Conservation (phyloP, 306 rosid species). For the Clitoria ternatea region DNA sequence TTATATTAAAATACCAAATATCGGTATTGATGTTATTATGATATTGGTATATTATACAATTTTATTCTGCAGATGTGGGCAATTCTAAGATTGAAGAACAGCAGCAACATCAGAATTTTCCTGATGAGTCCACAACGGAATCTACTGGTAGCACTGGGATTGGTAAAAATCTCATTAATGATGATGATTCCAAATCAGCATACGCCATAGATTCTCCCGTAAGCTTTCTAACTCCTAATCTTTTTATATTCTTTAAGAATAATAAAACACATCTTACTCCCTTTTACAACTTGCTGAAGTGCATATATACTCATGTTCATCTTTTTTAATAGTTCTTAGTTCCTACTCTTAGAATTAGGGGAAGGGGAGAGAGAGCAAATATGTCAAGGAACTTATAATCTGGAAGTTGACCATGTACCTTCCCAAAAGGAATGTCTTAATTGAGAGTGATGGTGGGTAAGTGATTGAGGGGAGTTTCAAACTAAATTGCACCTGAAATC, state of each 20-base stretch:
- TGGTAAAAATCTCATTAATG: constrained; percentile 67
- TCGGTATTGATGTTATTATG: constrained; percentile 11
- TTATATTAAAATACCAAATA: neutral
- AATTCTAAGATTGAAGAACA: constrained; percentile 67
- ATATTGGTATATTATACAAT: neutral
- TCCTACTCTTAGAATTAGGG: neutral
- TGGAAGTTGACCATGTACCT: too few relatives aligned
- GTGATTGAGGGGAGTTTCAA: too few relatives aligned
- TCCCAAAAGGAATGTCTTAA: too few relatives aligned
- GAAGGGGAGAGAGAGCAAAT: too few relatives aligned
- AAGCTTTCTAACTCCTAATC: constrained; percentile 27
- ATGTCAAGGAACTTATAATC: too few relatives aligned
- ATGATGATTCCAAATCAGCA: constrained; percentile 79
- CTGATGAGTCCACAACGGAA: constrained; percentile 63
- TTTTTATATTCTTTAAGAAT: neutral
- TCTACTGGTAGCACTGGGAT: constrained; percentile 55
- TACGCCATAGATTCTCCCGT: constrained; percentile 64
- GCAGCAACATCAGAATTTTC: constrained; percentile 60
- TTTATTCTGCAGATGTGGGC: constrained; percentile 59
- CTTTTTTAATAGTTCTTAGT: neutral
- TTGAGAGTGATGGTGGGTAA: too few relatives aligned
- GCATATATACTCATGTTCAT: neutral
- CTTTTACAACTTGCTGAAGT: neutral
- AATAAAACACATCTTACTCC: neutral
- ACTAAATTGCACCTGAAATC: neutral